Evolutionary conservation across 495 filamentous ascomycete species (phyloP).

Genomic region (Penicillium goetzii): DNA sequence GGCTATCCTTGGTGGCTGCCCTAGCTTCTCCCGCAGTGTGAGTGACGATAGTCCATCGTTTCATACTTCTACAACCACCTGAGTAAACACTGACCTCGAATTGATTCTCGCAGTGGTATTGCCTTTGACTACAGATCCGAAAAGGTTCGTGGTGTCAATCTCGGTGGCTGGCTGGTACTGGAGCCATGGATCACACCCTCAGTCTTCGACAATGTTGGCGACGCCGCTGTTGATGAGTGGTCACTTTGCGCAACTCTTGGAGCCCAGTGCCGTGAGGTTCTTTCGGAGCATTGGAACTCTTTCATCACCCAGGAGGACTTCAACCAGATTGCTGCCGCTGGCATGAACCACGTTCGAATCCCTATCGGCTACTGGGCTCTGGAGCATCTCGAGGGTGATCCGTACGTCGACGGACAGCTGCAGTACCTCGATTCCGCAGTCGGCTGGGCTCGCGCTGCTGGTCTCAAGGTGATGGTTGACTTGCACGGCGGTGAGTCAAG

Average conservation of each 20-base stretch:
- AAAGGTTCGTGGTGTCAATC: constrained; percentile 59
- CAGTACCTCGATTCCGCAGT: constrained; percentile 67
- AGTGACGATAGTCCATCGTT: constrained; percentile 21
- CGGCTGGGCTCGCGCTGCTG: constrained; percentile 64
- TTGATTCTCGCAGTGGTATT: constrained; percentile 32
- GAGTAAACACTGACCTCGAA: constrained; percentile 14
- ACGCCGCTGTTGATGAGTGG: constrained; percentile 65
- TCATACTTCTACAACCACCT: neutral
- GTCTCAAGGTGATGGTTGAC: constrained; percentile 71
- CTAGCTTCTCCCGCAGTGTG: constrained; percentile 44
- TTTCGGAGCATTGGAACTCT: constrained; percentile 61
- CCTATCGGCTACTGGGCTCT: constrained; percentile 82
- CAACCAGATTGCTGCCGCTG: constrained; percentile 61
- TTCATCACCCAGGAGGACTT: constrained; percentile 74
- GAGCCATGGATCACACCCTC: constrained; percentile 71
- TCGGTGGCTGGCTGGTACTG: constrained; percentile 62
- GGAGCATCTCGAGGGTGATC: constrained; percentile 59
- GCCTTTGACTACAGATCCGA: constrained; percentile 49
- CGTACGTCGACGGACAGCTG: constrained; percentile 75
- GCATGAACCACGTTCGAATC: constrained; percentile 78
- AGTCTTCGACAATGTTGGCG: constrained; percentile 55
- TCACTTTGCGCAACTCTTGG: constrained; percentile 58
- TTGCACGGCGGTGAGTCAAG: constrained; percentile 64
- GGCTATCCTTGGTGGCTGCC: constrained; percentile 40
- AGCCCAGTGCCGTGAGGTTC: constrained; percentile 46